Conservation (phyloP, 1,284 basidiomycete species). For the Naganishia cerealis region DNA sequence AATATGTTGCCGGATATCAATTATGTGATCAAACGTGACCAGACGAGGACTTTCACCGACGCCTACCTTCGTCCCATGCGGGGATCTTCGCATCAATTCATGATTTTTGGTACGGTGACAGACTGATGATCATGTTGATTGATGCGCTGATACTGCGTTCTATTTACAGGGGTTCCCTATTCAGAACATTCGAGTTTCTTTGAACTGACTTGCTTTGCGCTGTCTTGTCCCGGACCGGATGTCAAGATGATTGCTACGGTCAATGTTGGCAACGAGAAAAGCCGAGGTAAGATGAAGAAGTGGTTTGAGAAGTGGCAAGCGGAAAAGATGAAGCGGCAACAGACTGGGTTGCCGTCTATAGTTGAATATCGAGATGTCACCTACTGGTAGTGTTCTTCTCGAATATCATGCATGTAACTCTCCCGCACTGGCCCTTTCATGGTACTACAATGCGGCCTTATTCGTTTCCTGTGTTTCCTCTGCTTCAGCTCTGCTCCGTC, state of each 20-base stretch:
- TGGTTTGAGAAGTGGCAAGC: conserved; percentile 79
- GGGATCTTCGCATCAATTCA: conserved; percentile 67
- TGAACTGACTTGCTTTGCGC: conserved; percentile 88
- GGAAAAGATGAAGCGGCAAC: conserved; percentile 67
- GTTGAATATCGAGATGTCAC: conserved; percentile 62
- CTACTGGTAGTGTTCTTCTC: conserved; percentile 30
- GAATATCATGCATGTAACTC: background rate
- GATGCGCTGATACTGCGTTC: conserved; percentile 7
- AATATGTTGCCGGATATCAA: conserved; percentile 65
- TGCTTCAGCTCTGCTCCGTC: background rate
- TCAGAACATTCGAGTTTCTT: conserved; percentile 94
- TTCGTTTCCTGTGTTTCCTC: background rate
- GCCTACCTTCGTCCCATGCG: conserved; percentile 68
- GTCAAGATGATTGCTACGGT: conserved; percentile 86
- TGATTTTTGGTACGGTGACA: conserved; percentile 64
- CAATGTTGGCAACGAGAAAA: conserved; percentile 79
- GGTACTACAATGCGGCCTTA: background rate
- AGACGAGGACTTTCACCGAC: conserved; percentile 67
- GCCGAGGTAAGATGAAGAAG: conserved; percentile 75
- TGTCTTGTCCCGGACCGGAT: conserved; percentile 72
- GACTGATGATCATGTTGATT: conserved; percentile 3
- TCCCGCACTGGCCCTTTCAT: background rate
- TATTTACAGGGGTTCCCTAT: conserved; percentile 71
- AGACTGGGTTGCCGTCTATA: conserved; percentile 54
- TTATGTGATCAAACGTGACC: conserved; percentile 66